Evolutionary conservation across 2,329 filamentous ascomycete genomes (phyloP).

Genomic region (Diaporthe sp.): DNA sequence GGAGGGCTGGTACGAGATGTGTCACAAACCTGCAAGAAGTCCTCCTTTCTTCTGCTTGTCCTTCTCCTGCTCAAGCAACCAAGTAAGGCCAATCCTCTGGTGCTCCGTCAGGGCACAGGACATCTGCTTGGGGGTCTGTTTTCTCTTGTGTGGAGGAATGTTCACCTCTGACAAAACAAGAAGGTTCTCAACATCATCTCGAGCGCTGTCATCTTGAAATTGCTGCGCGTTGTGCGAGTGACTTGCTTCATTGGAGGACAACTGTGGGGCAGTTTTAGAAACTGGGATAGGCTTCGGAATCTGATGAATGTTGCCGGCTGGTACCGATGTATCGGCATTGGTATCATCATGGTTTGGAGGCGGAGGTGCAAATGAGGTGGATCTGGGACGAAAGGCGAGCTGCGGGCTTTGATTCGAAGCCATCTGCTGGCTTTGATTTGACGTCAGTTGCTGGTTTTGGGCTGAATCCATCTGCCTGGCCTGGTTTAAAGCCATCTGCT

Average conservation of each 20-base stretch:
- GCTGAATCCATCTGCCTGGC: too few relatives aligned
- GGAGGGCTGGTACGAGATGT: too few relatives aligned
- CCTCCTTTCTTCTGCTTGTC: conserved; percentile 25
- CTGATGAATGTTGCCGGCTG: too few relatives aligned
- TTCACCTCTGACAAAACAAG: conserved; percentile 41
- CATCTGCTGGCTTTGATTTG: neutral
- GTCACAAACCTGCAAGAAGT: conserved; percentile 32
- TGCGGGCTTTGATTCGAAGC: neutral
- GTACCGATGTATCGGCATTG: too few relatives aligned
- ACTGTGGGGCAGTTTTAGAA: too few relatives aligned
- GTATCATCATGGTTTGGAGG: too few relatives aligned
- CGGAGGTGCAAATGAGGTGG: neutral
- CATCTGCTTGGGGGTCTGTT: conserved; percentile 42
- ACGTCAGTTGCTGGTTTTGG: too few relatives aligned
- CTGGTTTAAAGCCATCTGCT: neutral
- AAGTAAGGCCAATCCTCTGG: conserved; percentile 34
- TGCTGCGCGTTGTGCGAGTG: neutral
- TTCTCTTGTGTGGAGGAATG: conserved; percentile 40
- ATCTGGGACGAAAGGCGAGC: neutral
- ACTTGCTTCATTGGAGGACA: neutral
- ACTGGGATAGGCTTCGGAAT: fast-evolving
- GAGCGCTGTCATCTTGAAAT: neutral
- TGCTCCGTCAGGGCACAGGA: conserved; percentile 33
- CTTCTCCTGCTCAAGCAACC: conserved; percentile 30
- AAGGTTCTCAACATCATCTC: conserved; percentile 39